Evolutionary conservation across 2,329 filamentous ascomycete genomes (phyloP), one percentile per base, ranked within the genome.

Genomic region (Triangularia verruculosa): DNA sequence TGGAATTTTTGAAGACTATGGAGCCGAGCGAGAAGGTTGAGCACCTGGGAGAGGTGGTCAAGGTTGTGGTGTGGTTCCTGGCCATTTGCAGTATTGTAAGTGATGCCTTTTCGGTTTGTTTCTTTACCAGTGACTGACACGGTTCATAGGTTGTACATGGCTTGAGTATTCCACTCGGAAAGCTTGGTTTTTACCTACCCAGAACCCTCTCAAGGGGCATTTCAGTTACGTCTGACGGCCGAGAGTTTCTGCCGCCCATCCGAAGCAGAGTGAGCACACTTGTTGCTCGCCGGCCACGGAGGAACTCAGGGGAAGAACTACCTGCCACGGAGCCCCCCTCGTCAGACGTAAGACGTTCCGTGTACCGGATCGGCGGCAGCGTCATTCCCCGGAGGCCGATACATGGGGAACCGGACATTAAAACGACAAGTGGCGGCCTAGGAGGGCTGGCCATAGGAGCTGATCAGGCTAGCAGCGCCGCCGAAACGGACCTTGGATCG

Each of bases 41-140:
- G 30, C 77, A 83, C 8, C 78, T 96, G 1, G 80, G 80, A 4
- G 90, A 96, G 67, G 81, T 86, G 0, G 83, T 92, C 59, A 81
- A 80, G 1, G 81, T 94, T 0, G 85, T 96, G 0, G 88, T 97
- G 17, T 97, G 93, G 93, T 97, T 97, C 71, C 76, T 96, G 59
- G 83, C 86, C 8, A 86, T 95, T 20, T 94, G 90, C 76, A 95
- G 91, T 68, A 89, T 96, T 64, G 90, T 93, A 78, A 82, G 88
- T 81, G n/a, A 15, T 5, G 24, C 15, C 11, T 34, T 1, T 27
- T 5, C 9, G 5, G 9, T 53, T 6, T 47, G 30, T 30, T 5
- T 6, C 13, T 4, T 28, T 28, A 39, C 15, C 15, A 39, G 34
- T 13, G 13, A 5, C 27, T 34, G 28, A 51, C 25, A 27, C 15